Evolutionary conservation across 352 stramenopile species (phyloP).

Genomic region (Globisporangium lucens): DNA sequence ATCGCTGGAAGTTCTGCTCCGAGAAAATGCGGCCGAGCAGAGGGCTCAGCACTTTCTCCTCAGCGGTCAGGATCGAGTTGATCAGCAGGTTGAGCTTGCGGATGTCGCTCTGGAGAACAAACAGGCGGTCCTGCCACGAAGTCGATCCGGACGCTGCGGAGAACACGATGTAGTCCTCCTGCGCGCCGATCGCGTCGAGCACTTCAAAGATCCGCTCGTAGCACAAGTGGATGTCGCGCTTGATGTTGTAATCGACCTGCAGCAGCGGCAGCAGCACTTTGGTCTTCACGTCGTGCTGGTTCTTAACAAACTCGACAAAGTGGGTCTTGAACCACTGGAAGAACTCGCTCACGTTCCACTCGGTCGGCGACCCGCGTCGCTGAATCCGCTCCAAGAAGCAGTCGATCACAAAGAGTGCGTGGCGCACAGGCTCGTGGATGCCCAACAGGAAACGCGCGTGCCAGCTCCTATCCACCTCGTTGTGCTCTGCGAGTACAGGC

Average conservation of each 20-base stretch:
- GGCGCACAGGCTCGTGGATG: conserved; percentile 75
- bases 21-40: conserved; percentile 66
- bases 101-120: conserved; percentile 63
- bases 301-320: conserved; percentile 76
- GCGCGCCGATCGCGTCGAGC: conserved; percentile 49
- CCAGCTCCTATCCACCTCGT: conserved; percentile 65
- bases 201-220: conserved; percentile 69
- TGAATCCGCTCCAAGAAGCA: conserved; percentile 69
- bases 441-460: conserved; percentile 71
- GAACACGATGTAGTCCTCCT: conserved; percentile 53
- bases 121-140: conserved; percentile 45
- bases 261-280: conserved; percentile 63
- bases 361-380: conserved; percentile 29
- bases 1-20: conserved; percentile 64
- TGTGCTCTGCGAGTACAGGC: conserved; percentile 44
- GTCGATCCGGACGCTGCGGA: conserved; percentile 40
- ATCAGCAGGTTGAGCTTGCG: conserved; percentile 68
- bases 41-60: conserved; percentile 62
- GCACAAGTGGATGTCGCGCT: conserved; percentile 54
- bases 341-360: conserved; percentile 67
- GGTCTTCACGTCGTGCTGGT: conserved; percentile 68
- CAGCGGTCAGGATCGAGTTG: conserved; percentile 58
- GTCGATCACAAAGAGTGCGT: conserved; percentile 82
- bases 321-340: conserved; percentile 80
- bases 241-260: conserved; percentile 53